These are phyloP conservation scores for Friedmanniomyces endolithicus DNA, from an alignment of 495 filamentous ascomycete species.

Conservation along the genomic window DNA sequence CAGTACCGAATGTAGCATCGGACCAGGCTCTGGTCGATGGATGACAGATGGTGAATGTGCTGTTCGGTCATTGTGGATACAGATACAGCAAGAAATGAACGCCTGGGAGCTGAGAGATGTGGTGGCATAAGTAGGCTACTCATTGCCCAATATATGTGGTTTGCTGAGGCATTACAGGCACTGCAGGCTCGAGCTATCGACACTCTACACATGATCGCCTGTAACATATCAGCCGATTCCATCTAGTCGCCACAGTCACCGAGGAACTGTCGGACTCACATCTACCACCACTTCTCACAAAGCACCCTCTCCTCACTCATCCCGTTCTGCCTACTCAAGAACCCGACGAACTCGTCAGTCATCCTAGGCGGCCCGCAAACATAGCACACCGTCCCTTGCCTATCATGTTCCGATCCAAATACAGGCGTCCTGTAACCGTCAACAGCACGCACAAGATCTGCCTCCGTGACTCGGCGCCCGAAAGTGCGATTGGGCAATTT, in stretches of 20 bases:
- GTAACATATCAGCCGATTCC: no score
- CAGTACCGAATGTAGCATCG: not conserved
- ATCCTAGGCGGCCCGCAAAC: conserved; percentile 68
- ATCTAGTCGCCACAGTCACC: no score
- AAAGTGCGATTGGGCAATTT: conserved; percentile 15
- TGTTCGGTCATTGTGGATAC: not conserved
- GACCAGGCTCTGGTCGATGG: not conserved
- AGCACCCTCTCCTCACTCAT: conserved; percentile 48
- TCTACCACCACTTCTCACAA: conserved; percentile 81
- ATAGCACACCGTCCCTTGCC: conserved; percentile 49
- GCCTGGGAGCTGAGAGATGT: not conserved
- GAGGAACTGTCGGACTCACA: not conserved
- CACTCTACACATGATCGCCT: not conserved
- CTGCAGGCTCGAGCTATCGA: not conserved
- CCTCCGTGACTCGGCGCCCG: conserved; percentile 8
- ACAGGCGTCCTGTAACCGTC: conserved; percentile 24
- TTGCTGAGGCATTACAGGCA: not conserved
- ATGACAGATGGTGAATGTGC: not conserved
- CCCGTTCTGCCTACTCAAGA: conserved; percentile 37
- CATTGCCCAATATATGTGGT: not conserved
- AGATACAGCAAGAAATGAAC: not conserved
- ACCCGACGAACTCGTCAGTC: conserved; percentile 67
- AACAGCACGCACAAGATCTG: conserved; percentile 15
- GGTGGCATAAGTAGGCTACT: not conserved
- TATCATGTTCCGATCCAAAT: conserved; percentile 35